A percentile compares a stretch with the other conserved stretches of the same genome.
These are phyloP conservation scores for Albophoma yamanashiensis DNA, from an alignment of 2,329 filamentous ascomycete genomes.

Conservation along the genomic window DNA sequence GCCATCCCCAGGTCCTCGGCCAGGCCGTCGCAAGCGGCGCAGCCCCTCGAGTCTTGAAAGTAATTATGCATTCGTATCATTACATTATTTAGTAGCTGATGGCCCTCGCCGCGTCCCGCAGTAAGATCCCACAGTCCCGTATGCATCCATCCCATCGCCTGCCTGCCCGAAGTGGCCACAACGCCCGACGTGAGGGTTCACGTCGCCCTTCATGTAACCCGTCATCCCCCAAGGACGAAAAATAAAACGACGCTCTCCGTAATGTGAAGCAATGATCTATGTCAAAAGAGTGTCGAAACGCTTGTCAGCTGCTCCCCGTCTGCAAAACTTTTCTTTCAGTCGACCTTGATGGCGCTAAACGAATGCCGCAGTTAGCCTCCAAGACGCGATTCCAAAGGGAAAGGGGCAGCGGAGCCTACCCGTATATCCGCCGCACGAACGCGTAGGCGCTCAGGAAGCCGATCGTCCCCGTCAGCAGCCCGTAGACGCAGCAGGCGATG, in stretches of 20 bases:
- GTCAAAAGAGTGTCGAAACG: neutral
- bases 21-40: no score
- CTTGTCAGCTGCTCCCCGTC: neutral
- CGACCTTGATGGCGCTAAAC: conserved; percentile 39
- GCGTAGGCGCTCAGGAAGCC: conserved; percentile 77
- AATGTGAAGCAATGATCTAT: neutral
- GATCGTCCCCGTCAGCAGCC: conserved; percentile 69
- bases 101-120: neutral
- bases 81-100: neutral
- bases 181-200: neutral
- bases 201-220: neutral
- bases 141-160: neutral
- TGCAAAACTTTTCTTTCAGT: conserved; percentile 15
- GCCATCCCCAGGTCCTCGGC: neutral
- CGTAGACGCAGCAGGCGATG: conserved; percentile 72
- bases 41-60: neutral
- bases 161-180: neutral
- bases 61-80: neutral
- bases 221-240: neutral
- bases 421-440: conserved; percentile 76
- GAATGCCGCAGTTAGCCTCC: conserved; percentile 2
- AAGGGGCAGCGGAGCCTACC: conserved; percentile 34
- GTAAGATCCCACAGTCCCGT: neutral
- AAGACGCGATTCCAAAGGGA: neutral
- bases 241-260: neutral